These are phyloP conservation scores for Phytophthora pini DNA, from an alignment of 352 stramenopile genomes.

Conservation along the genomic window DNA sequence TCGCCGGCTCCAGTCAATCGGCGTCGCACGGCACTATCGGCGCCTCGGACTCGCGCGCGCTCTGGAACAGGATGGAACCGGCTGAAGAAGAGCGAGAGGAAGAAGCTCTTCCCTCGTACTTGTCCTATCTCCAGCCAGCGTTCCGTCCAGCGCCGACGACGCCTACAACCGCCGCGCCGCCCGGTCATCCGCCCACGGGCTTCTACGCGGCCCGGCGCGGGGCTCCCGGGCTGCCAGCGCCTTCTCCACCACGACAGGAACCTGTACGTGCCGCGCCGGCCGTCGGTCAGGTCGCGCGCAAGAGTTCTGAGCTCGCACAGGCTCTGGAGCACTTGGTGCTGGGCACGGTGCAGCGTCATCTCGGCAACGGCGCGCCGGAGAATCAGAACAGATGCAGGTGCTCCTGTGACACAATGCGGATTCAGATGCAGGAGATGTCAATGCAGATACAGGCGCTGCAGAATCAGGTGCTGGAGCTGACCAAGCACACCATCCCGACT, in stretches of 20 bases:
- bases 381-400: constrained; percentile 28
- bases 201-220: constrained; percentile 26
- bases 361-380: constrained; percentile 15
- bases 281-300: constrained; percentile 46
- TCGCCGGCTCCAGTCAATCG: constrained; percentile 15
- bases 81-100: constrained; percentile 78
- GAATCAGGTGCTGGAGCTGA: constrained; percentile 48
- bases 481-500: constrained; percentile 24
- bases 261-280: not conserved
- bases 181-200: not conserved
- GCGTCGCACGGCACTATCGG: constrained; percentile 49
- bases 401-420: constrained; percentile 50
- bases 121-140: constrained; percentile 68
- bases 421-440: constrained; percentile 62
- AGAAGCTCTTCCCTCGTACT: constrained; percentile 72
- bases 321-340: constrained; percentile 65
- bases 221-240: constrained; percentile 17
- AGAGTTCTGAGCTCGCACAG: constrained; percentile 64
- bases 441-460: constrained; percentile 56
- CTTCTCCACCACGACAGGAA: constrained; percentile 9
- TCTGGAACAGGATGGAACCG: constrained; percentile 72
- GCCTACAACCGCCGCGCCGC: constrained; percentile 9
- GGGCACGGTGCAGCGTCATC: constrained; percentile 43
- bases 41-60: constrained; percentile 44
- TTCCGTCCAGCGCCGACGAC: constrained; percentile 41